A percentile compares a stretch with the other conserved stretches of the same genome.
phyloP scores from a whole-genome alignment of 768 basidiomycete genomes.

The Mrakia frigida region DNA sequence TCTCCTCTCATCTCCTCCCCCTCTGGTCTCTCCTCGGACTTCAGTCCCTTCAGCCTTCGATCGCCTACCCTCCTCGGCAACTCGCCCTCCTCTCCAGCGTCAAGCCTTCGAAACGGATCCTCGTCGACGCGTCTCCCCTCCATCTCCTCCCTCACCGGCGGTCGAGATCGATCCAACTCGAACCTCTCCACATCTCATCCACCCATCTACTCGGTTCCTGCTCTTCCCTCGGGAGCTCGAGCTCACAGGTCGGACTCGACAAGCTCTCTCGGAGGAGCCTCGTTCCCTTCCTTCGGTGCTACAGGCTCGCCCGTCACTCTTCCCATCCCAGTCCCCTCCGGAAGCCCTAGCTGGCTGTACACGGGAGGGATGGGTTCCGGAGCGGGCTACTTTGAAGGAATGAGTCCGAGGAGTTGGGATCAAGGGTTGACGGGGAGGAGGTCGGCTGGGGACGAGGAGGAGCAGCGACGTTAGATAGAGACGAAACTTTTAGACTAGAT shows the following conservation, averaged over 20 bases:
- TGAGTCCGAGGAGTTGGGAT: not conserved
- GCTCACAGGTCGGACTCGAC: not conserved
- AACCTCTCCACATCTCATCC: not conserved
- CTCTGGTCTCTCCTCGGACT: not conserved
- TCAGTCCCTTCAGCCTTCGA: not conserved
- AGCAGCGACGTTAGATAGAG: not conserved
- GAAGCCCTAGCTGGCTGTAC: not conserved
- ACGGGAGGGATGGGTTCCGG: not conserved
- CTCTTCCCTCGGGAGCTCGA: not conserved
- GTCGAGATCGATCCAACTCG: not conserved
- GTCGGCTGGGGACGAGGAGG: not conserved
- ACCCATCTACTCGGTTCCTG: not conserved
- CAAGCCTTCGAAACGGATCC: not conserved
- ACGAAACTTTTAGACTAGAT: not conserved
- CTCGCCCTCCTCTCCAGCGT: not conserved
- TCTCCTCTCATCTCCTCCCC: not conserved
- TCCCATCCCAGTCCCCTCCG: not conserved
- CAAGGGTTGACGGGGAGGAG: not conserved
- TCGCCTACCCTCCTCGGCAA: not conserved
- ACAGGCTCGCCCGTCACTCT: not conserved
- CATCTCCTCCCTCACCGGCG: slow-evolving; percentile 5
- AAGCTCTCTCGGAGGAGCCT: not conserved
- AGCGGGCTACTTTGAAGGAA: not conserved
- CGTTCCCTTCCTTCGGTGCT: not conserved
- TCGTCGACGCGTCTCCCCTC: not conserved